A percentile compares a stretch with the other conserved stretches of the same genome.
These are phyloP conservation scores for Uromyces viciae-fabae DNA, from an alignment of 1,284 basidiomycete genomes.

Conservation along the genomic window DNA sequence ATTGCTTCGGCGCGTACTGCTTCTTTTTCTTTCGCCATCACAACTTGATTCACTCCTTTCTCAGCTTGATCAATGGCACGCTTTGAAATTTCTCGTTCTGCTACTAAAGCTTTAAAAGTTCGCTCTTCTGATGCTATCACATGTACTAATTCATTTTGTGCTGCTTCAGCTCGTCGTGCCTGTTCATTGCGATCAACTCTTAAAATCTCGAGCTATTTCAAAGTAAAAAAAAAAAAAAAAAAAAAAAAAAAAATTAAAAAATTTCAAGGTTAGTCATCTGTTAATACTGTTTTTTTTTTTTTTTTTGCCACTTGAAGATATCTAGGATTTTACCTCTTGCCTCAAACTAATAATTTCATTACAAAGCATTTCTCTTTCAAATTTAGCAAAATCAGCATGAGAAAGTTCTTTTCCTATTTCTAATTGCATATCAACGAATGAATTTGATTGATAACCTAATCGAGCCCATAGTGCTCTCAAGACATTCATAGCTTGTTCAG, in stretches of 20 bases:
- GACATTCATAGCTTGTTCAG: conserved; percentile 8
- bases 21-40: conserved; percentile 41
- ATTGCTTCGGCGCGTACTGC: conserved; percentile 12
- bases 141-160: conserved; percentile 1
- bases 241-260: too few relatives aligned
- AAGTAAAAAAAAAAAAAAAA: neutral
- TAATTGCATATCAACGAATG: conserved; percentile 42
- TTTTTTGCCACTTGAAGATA: neutral
- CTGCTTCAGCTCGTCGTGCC: conserved; percentile 11
- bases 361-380: conserved; percentile 40
- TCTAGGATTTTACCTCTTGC: conserved; percentile 15
- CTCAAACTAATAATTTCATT: conserved; percentile 39
- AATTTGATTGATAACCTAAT: conserved; percentile 26
- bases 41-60: conserved; percentile 24
- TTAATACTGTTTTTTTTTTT: too few relatives aligned
- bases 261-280: too few relatives aligned
- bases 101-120: conserved; percentile 28
- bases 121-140: conserved; percentile 28
- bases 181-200: conserved; percentile 35
- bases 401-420: conserved; percentile 39
- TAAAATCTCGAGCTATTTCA: neutral
- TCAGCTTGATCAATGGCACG: conserved; percentile 22
- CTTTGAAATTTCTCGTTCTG: conserved; percentile 32
- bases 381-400: conserved; percentile 38
- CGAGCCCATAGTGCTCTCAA: conserved; percentile 27